Conservation (phyloP, 2,329 filamentous ascomycete species). For the Aspergillaceae sp. region DNA sequence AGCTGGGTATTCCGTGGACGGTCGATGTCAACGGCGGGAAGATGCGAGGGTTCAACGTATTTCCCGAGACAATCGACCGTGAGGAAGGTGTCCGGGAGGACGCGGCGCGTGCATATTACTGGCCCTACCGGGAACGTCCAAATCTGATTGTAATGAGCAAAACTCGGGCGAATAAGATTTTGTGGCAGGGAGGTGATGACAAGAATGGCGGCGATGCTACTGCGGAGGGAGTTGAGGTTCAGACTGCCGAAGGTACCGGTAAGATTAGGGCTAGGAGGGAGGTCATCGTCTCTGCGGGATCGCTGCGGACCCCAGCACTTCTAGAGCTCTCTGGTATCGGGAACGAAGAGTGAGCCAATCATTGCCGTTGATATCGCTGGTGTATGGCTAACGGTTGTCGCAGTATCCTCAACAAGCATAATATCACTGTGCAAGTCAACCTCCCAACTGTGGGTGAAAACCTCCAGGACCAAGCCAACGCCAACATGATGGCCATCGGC, state of each 20-base stretch:
- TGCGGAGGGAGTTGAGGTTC: slow-evolving; percentile 25
- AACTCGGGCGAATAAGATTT: slow-evolving; percentile 33
- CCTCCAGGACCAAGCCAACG: slow-evolving; percentile 39
- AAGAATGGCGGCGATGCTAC: slow-evolving; percentile 5
- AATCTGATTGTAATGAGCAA: slow-evolving; percentile 40
- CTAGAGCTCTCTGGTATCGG: slow-evolving; percentile 56
- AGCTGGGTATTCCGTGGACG: slow-evolving; percentile 31
- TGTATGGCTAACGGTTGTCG: not conserved
- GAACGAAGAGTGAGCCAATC: slow-evolving; percentile 12
- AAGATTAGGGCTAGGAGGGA: slow-evolving; percentile 36
- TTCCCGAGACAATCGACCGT: slow-evolving; percentile 36
- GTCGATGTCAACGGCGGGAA: slow-evolving; percentile 35
- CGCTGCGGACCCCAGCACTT: slow-evolving; percentile 48
- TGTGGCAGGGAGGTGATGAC: slow-evolving; percentile 24
- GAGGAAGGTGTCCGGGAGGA: slow-evolving; percentile 36
- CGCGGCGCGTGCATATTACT: slow-evolving; percentile 43
- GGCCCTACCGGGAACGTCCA: slow-evolving; percentile 30
- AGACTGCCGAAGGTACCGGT: slow-evolving; percentile 10
- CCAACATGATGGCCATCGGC: slow-evolving; percentile 10
- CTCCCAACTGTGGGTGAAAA: slow-evolving; percentile 40
- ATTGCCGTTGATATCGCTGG: not conserved
- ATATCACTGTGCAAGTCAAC: slow-evolving; percentile 19
- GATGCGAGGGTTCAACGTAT: slow-evolving; percentile 37
- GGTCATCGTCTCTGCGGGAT: slow-evolving; percentile 54
- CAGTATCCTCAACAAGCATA: slow-evolving; percentile 14